Conservation (phyloP, 345 rosid species). For the Camelina neglecta region DNA sequence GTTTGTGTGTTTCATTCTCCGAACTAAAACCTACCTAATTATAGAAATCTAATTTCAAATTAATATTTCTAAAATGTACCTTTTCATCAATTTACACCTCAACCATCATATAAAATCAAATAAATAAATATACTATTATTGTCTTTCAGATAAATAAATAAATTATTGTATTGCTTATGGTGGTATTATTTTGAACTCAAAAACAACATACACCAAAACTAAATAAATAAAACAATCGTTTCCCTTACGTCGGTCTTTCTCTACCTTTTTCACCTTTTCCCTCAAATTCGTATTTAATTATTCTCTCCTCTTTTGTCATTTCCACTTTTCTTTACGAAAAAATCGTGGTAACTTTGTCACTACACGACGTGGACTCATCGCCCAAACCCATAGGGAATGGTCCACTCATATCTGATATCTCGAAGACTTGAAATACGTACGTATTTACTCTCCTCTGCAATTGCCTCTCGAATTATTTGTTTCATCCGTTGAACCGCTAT, state of each 20-base stretch:
- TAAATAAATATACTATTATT: no score
- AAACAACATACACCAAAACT: background rate
- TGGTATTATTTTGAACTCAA: background rate
- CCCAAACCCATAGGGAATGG: constrained; percentile 2
- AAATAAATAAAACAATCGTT: background rate
- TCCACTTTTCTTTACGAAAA: background rate
- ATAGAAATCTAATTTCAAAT: background rate
- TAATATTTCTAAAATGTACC: no score
- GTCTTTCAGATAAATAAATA: no score
- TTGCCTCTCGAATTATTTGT: constrained; percentile 9
- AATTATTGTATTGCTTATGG: no score
- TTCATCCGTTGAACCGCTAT: constrained; percentile 4
- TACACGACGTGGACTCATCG: constrained; percentile 25
- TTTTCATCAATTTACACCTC: background rate
- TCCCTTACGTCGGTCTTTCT: constrained; percentile 24
- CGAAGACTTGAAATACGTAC: constrained; percentile 13
- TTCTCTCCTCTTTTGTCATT: constrained; percentile 24
- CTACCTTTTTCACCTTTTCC: background rate
- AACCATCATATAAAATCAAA: no score
- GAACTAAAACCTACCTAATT: constrained; percentile 9
- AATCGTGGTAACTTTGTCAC: background rate
- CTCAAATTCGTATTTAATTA: background rate
- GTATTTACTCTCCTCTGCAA: constrained; percentile 12
- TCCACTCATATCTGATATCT: background rate
- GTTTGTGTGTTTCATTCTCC: constrained; percentile 9